phyloP scores from a whole-genome alignment of 495 filamentous ascomycete genomes.

The Penicillium dipodomyicola region DNA sequence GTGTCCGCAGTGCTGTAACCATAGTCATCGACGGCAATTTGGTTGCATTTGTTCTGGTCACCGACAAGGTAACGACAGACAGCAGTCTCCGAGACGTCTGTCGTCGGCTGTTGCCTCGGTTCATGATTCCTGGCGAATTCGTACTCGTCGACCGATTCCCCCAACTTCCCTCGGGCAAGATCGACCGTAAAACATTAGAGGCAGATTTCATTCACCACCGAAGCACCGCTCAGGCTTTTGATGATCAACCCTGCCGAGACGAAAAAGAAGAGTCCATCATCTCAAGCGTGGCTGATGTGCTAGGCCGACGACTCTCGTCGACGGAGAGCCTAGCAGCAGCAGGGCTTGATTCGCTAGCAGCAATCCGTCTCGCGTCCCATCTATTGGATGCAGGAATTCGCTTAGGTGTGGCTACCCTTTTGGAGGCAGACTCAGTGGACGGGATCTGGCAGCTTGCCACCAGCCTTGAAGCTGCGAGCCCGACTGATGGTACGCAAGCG shows the following conservation, averaged over 20 bases:
- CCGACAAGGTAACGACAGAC: slow-evolving; percentile 26
- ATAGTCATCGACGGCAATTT: slow-evolving; percentile 58
- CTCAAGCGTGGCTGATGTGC: slow-evolving; percentile 42
- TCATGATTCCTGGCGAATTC: slow-evolving; percentile 75
- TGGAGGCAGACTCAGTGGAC: slow-evolving; percentile 50
- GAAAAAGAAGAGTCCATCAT: slow-evolving; percentile 47
- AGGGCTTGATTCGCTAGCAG: slow-evolving; percentile 70
- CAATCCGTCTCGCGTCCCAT: slow-evolving; percentile 63
- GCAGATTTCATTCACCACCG: slow-evolving; percentile 47
- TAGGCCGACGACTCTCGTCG: slow-evolving; percentile 42
- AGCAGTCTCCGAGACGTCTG: slow-evolving; percentile 55
- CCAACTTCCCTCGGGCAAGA: slow-evolving; percentile 72
- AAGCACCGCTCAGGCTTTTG: slow-evolving; percentile 21
- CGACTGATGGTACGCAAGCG: slow-evolving; percentile 17
- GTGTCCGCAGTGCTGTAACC: slow-evolving; percentile 54
- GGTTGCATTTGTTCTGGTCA: slow-evolving; percentile 64
- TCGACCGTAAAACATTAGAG: slow-evolving; percentile 65
- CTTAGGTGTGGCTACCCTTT: slow-evolving; percentile 53
- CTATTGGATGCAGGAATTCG: slow-evolving; percentile 53
- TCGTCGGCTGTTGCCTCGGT: slow-evolving; percentile 66
- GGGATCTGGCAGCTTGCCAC: slow-evolving; percentile 29
- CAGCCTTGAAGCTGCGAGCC: slow-evolving; percentile 11
- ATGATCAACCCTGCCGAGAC: slow-evolving; percentile 31
- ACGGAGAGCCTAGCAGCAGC: slow-evolving; percentile 47
- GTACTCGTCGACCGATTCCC: slow-evolving; percentile 61